Evolutionary conservation across 345 rosid species (phyloP), one percentile per base, ranked within the genome.

Genomic region (Capsella bursapastoris): DNA sequence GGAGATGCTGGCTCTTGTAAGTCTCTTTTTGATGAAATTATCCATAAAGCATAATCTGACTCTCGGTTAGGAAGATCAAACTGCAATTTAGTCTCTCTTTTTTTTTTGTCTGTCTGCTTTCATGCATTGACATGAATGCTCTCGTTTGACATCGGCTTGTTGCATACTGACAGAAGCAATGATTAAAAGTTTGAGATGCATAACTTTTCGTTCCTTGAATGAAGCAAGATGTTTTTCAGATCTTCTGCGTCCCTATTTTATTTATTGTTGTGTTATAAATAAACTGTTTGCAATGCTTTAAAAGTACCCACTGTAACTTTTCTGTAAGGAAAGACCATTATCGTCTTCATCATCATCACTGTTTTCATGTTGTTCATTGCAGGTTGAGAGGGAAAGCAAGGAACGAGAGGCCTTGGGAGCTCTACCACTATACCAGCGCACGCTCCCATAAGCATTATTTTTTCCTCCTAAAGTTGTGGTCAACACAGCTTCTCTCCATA

Each of bases 351-450:
- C 40, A 51, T 22, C 51, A 43, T 59, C 71, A 13, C 32, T 27
- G 50, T 44, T 14, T 66, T 40, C 28, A 9, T 58, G 27, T 38
- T 74, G 37, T 45, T 5, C 41, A 57, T 64, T 81, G 82, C 81
- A 92, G 99, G 99, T 92, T 70, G 82, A 90, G 83, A 87, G 71
- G 80, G 99, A 95, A 83, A 82, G 74, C 0, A 88, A 83, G 49
- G 99, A 92, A 73, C 94, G 97, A 22, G 94, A 89, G 71, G 90
- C 96, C 62, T 82, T 95, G 83, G 99, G 93, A 70, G 99, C 99
- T 67, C 76, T 90, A 82, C 99, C 98, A 48, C 86, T 92, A 62
- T 92, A 89, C 59, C 91, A 92, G 80, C 97, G 97, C 75, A 83
- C 93, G 2, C 48, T 92, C 65, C 97, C 99, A 16, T 92, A 40